Base-by-base conservation (phyloP, 2,329 filamentous ascomycete species). In the Alternaria arborescens region DNA sequence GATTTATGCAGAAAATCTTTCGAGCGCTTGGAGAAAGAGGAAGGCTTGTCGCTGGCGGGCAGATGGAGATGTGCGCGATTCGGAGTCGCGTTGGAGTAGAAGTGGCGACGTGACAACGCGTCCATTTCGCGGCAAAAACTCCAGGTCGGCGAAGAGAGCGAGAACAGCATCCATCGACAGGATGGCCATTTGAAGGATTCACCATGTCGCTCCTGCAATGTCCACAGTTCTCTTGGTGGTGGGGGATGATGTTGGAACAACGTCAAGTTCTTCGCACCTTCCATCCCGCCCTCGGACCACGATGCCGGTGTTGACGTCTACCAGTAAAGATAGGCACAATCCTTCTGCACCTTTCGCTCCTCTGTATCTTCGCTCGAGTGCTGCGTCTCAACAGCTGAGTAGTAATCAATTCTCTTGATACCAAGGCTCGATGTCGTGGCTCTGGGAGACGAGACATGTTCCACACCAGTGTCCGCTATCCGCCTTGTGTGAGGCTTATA, bases 381-480 rank as follows among this genome's bases (percentile, higher is more conserved):
- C 30, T 12, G 12, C 40, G 12, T 14, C 32, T 16, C n/a, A 26
- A 16, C 46, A 34, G 3, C 16, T 14, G 14, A 8, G 8, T 16
- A 50, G 20, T 4, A 50, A 5, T 50, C 20, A 8, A 24, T 3
- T 26, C 12, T 8, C n/a, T 50, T n/a, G 4, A 36, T 18, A 22
- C 32, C 14, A 28, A 2, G 30, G 32, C 46, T 14, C 46, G 5
- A 50, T 24, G 46, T 38, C 30, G 32, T 50, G 46, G 46, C 32
- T 36, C 34, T 43, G 42, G 34, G 60, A 48, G 52, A 40, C 47
- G 52, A 65, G 47, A 60, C 53, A 58, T 54, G 64, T 62, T 54
- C 60, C 36, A 63, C 55, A 52, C 40, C 60, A 47, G 40, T 47
- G 18, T 53, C 40, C 18, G 28, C 28, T 11, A 30, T 30, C 0